phyloP scores from a whole-genome alignment of 371 early-diverging fungal species.

The Haplosporangium sp. region DNA sequence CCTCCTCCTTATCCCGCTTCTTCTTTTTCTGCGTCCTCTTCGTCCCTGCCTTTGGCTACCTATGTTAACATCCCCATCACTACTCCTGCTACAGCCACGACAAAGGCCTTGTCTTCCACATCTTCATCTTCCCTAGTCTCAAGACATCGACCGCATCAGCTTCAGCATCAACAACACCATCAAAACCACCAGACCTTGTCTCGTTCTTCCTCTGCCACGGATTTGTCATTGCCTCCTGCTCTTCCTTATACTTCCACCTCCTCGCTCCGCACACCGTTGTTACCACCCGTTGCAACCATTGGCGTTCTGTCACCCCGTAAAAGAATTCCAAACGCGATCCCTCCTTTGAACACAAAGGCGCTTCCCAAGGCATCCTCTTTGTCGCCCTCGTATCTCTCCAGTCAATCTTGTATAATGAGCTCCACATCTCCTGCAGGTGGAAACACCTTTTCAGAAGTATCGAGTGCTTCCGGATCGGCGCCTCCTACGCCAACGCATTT shows the following conservation, averaged over 20 bases:
- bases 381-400: conserved; percentile 23
- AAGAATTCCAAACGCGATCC: conserved; percentile 10
- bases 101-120: conserved; percentile 10
- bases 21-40: conserved; percentile 34
- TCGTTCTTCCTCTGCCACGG: conserved; percentile 8
- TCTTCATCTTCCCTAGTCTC: conserved; percentile 17
- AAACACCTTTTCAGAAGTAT: conserved; percentile 14
- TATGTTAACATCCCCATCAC: conserved; percentile 29
- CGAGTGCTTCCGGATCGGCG: conserved; percentile 4
- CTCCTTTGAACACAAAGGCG: conserved; percentile 19
- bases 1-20: conserved; percentile 31
- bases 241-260: conserved; percentile 2
- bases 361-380: conserved; percentile 5
- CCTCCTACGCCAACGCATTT: conserved; percentile 20
- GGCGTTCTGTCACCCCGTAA: conserved; percentile 21
- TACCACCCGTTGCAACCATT: conserved; percentile 25
- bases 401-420: conserved; percentile 24
- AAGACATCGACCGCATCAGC: conserved; percentile 13
- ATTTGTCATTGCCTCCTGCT: conserved; percentile 6
- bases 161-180: neutral
- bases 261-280: conserved; percentile 15
- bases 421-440: conserved; percentile 17
- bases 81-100: conserved; percentile 17
- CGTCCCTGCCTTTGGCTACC: conserved; percentile 33
- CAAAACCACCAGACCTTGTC: conserved; percentile 5